phyloP scores from a whole-genome alignment of 228 moss, liverwort and hornwort genomes.

The Sphagnum magellanicum region DNA sequence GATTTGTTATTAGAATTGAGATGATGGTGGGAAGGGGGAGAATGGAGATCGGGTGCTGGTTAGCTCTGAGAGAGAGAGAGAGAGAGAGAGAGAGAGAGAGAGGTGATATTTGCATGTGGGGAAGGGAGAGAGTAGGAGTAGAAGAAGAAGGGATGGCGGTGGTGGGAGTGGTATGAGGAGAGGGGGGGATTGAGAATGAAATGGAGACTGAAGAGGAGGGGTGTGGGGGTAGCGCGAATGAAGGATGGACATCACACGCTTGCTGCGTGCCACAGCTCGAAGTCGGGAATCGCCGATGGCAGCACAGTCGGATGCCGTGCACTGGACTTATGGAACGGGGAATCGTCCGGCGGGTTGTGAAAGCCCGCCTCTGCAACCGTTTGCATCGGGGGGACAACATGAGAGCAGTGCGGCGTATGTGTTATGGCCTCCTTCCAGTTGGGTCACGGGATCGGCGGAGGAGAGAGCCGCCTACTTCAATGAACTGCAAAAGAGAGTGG shows the following conservation, averaged over 20 bases:
- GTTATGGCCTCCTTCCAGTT: slow-evolving; percentile 19
- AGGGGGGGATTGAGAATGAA: no score
- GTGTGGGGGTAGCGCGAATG: not conserved
- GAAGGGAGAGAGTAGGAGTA: no score
- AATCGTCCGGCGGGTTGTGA: slow-evolving; percentile 2
- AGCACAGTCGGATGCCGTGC: not conserved
- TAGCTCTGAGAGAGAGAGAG: no score
- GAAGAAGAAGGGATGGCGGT: no score
- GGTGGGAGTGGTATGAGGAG: no score
- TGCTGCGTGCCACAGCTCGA: not conserved
- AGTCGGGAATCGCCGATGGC: not conserved
- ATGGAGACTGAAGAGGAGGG: not conserved
- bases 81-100: no score
- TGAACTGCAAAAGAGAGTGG: slow-evolving; percentile 31
- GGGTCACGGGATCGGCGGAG: slow-evolving; percentile 36
- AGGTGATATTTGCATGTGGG: no score
- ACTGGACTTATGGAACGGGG: not conserved
- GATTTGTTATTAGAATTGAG: no score
- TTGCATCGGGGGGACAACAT: slow-evolving; percentile 8
- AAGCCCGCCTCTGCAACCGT: slow-evolving; percentile 12
- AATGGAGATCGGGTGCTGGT: no score
- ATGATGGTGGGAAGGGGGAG: no score
- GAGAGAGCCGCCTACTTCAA: slow-evolving; percentile 48
- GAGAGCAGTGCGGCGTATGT: slow-evolving; percentile 26
- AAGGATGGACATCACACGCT: not conserved